Evolutionary conservation across 306 rosid genomes (phyloP).

Genomic region (Sesbania bispinosa): DNA sequence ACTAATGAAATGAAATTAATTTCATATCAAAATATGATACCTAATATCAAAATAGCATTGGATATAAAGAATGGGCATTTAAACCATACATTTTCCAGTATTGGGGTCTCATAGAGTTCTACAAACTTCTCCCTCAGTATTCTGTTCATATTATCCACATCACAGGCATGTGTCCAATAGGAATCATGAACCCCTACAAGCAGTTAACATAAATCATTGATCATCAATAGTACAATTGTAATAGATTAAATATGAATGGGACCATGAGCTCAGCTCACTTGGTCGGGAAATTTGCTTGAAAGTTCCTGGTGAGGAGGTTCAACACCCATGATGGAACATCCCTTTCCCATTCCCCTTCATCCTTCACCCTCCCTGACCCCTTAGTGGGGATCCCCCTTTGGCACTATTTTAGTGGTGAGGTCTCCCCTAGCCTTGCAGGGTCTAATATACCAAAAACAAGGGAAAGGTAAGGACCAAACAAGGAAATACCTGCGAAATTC

Average conservation of each 20-base stretch:
- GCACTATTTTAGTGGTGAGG: no score
- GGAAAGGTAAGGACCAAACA: constrained; percentile 10
- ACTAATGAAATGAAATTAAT: background rate
- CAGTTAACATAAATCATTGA: constrained; percentile 20
- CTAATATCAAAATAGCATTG: background rate
- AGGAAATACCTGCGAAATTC: constrained; percentile 76
- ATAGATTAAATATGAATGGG: background rate
- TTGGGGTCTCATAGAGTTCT: constrained; percentile 75
- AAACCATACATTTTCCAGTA: constrained; percentile 70
- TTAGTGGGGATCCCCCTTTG: no score
- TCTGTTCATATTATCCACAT: constrained; percentile 81
- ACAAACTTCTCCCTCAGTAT: constrained; percentile 83
- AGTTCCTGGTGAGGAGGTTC: background rate
- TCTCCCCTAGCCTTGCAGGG: background rate
- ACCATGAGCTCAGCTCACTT: background rate
- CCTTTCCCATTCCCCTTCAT: no score
- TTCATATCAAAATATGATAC: background rate
- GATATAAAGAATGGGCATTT: constrained; percentile 16
- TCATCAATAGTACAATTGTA: background rate
- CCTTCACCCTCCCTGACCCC: background rate
- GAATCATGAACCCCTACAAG: constrained; percentile 95
- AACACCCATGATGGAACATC: background rate
- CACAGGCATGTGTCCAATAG: constrained; percentile 94
- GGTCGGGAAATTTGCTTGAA: background rate
- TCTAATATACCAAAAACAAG: background rate